Percentiles rank a stretch among this genome's conserved stretches.
phyloP scores from a whole-genome alignment of 2,329 filamentous ascomycete genomes.

The Arthrobotrys pseudoclavata region DNA sequence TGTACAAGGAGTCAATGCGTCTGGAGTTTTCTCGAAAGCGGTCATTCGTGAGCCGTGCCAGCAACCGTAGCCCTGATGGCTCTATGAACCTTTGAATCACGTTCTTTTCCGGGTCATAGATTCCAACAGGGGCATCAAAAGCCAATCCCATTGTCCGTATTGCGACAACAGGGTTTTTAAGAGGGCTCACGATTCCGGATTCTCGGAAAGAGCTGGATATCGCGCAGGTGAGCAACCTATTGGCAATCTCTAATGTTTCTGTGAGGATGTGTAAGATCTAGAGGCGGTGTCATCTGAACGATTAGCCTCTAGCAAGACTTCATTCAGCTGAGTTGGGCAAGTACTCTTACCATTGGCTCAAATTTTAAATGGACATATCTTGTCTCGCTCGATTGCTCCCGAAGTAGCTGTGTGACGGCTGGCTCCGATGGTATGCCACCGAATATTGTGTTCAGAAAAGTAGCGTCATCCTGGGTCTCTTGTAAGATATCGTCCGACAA shows the following conservation, averaged over 20 bases:
- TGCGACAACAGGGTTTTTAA: conserved; percentile 80
- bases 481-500: conserved; percentile 66
- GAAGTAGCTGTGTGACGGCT: conserved; percentile 38
- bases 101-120: conserved; percentile 63
- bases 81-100: conserved; percentile 64
- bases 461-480: conserved; percentile 61
- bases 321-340: background rate
- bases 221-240: conserved; percentile 80
- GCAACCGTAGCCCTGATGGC: conserved; percentile 75
- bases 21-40: conserved; percentile 78
- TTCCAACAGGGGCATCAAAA: conserved; percentile 84
- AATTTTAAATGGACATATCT: conserved; percentile 87
- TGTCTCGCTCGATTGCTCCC: conserved; percentile 64
- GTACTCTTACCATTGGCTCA: conserved; percentile 82
- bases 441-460: conserved; percentile 68
- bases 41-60: conserved; percentile 80
- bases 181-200: conserved; percentile 80
- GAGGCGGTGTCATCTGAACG: conserved; percentile 13
- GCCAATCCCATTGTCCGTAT: conserved; percentile 85
- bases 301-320: conserved; percentile 9
- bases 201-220: conserved; percentile 89
- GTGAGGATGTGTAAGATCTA: conserved; percentile 91
- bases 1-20: conserved; percentile 75
- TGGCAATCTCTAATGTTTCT: conserved; percentile 80
- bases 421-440: conserved; percentile 61